These are phyloP conservation scores for Celoporthe dispersa DNA, from an alignment of 2,329 filamentous ascomycete species.

Conservation along the genomic window DNA sequence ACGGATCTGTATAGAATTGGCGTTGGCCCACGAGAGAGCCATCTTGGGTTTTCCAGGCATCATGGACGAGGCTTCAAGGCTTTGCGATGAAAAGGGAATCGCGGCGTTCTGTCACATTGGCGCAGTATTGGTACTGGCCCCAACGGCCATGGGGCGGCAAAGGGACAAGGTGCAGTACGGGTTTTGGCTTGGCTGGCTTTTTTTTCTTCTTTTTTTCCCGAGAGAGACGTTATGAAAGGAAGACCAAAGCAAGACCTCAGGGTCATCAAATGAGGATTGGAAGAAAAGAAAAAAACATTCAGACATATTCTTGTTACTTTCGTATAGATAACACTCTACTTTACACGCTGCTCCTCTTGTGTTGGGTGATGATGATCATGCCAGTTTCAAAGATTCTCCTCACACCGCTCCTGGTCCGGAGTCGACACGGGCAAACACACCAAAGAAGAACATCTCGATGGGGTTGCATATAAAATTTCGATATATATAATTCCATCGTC, in stretches of 20 bases:
- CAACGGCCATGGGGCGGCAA: not conserved
- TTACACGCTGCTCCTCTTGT: not conserved
- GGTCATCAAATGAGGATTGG: slow-evolving; percentile 14
- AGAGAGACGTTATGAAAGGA: slow-evolving; percentile 2
- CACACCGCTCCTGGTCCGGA: not conserved
- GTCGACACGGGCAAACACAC: not conserved
- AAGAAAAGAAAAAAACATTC: not conserved
- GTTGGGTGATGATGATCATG: too few species aligned
- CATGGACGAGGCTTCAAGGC: not conserved
- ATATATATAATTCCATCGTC: not conserved
- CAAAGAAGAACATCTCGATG: not conserved
- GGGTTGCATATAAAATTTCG: not conserved
- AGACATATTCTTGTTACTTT: not conserved
- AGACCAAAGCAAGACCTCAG: slow-evolving; percentile 22
- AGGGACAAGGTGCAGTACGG: not conserved
- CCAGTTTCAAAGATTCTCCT: not conserved
- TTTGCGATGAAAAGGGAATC: not conserved
- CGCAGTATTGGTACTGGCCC: not conserved
- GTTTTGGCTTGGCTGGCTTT: not conserved
- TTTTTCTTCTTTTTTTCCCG: not conserved
- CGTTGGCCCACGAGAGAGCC: not conserved
- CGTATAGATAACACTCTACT: not conserved
- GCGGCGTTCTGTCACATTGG: not conserved
- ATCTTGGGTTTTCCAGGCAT: not conserved
- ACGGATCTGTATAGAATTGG: not conserved